Percentiles rank a stretch among this genome's conserved stretches.
phyloP scores from a whole-genome alignment of 441 rosid genomes.

The Isatis lusitanica region DNA sequence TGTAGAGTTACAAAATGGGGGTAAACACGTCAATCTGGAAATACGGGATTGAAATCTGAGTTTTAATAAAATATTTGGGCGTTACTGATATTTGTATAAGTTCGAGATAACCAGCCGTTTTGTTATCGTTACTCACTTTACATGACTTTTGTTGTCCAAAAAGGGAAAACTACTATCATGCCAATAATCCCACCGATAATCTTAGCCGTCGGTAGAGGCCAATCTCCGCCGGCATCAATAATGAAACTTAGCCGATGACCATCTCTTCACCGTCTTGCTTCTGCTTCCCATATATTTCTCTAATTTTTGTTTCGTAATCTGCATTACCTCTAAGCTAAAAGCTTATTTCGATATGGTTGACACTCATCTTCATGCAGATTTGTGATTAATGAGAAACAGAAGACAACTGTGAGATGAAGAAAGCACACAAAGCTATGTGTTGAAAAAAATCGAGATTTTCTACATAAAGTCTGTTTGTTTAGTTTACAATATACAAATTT shows the following conservation, averaged over 20 bases:
- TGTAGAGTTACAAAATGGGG: constrained; percentile 19
- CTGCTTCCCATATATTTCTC: no score
- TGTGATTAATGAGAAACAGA: not conserved
- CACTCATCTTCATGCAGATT: no score
- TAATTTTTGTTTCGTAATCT: no score
- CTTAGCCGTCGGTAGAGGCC: no score
- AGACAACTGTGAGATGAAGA: constrained; percentile 63
- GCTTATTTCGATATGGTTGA: no score
- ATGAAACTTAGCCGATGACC: no score
- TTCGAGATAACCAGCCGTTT: not conserved
- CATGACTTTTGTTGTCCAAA: not conserved
- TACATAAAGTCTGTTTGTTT: constrained; percentile 12
- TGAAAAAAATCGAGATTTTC: not conserved
- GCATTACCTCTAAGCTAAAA: no score
- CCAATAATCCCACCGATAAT: no score
- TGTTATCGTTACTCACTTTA: not conserved
- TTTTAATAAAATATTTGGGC: constrained; percentile 9
- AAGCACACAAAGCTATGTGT: not conserved
- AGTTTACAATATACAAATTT: constrained; percentile 18
- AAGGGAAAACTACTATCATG: not conserved
- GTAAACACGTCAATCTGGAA: constrained; percentile 4
- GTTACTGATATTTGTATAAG: not conserved
- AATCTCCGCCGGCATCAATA: no score
- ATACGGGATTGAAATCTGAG: not conserved
- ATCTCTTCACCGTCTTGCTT: no score